These are phyloP conservation scores for Boletus sensibilis DNA, from an alignment of 768 basidiomycete species.

Conservation along the genomic window DNA sequence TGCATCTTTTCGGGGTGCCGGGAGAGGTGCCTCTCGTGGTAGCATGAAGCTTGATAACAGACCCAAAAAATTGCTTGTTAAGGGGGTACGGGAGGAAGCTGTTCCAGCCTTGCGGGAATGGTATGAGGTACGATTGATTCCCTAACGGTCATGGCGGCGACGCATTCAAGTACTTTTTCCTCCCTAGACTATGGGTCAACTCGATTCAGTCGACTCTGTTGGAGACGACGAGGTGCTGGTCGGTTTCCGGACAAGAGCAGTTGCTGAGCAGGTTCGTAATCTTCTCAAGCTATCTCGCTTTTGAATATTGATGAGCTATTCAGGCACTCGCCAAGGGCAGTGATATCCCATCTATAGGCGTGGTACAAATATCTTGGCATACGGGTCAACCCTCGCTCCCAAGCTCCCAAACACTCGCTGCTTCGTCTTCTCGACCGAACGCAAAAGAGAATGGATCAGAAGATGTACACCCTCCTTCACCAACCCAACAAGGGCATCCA, in stretches of 20 bases:
- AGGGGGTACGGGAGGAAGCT: conserved; percentile 57
- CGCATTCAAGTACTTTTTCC: conserved; percentile 7
- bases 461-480: conserved; percentile 26
- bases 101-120: conserved; percentile 70
- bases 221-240: conserved; percentile 64
- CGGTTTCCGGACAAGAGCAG: conserved; percentile 66
- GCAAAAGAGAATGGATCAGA: conserved; percentile 22
- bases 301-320: conserved; percentile 12
- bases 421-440: conserved; percentile 20
- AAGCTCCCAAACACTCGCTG: conserved; percentile 19
- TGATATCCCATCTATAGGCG: conserved; percentile 63
- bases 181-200: conserved; percentile 60
- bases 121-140: conserved; percentile 61
- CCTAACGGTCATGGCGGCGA: not conserved
- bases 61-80: conserved; percentile 74
- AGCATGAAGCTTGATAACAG: conserved; percentile 92
- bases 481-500: conserved; percentile 19
- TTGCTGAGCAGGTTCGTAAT: conserved; percentile 71
- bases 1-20: conserved; percentile 56
- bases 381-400: conserved; percentile 33
- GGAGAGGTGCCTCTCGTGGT: conserved; percentile 64
- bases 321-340: conserved; percentile 74
- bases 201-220: conserved; percentile 59
- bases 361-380: conserved; percentile 69
- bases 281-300: not conserved